Base-by-base conservation (phyloP, 192 early-diverging fungal genomes). In the Podila verticillata region DNA sequence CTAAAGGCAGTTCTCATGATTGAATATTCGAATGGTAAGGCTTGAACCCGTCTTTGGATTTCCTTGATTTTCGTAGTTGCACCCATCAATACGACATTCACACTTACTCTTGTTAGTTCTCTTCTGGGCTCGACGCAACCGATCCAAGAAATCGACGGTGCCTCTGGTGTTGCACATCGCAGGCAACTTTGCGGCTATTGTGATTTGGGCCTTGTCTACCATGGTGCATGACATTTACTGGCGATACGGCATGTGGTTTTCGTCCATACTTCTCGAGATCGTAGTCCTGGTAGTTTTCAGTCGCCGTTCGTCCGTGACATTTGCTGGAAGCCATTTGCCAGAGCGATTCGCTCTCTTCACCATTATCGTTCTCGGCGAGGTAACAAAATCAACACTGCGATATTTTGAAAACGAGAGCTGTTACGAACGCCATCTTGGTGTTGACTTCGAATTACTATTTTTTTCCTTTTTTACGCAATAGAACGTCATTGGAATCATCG, bases 261-360 rank as follows among this genome's bases (percentile, higher is more conserved):
- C 74, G 2, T 77, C 82, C 5, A 68, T 87, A 9, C n/a, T 79
- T 4, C 66, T 70, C 34, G 86, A 87, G 48, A 61, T 87, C 2
- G 35, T 70, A 2, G 83, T 85, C 8, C 73, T 83, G 20, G 24
- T 87, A 22, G 62, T 81, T 22, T 80, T 87, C 24, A 60, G 75
- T n/a, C 60, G 70, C 12, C 68, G 82, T 56, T 85, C 83, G 13
- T 70, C 74, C 2, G 68, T 87, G 7, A 85, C 86, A 5, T 85
- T 82, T 82, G 86, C 86, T 20, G 86, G 84, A 5, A 85, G 86
- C 60, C 86, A 87, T 56, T 65, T 87, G 28, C 84, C 86, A 5
- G 86, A 87, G 24, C 81, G 86, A 8, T 74, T 87, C 19, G 86
- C 84, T 4, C 49, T 87, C 19, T 71, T 87, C 2, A 81, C 86